Conservation (phyloP, 2,329 filamentous ascomycete genomes). For the Alternaria ventricosa region DNA sequence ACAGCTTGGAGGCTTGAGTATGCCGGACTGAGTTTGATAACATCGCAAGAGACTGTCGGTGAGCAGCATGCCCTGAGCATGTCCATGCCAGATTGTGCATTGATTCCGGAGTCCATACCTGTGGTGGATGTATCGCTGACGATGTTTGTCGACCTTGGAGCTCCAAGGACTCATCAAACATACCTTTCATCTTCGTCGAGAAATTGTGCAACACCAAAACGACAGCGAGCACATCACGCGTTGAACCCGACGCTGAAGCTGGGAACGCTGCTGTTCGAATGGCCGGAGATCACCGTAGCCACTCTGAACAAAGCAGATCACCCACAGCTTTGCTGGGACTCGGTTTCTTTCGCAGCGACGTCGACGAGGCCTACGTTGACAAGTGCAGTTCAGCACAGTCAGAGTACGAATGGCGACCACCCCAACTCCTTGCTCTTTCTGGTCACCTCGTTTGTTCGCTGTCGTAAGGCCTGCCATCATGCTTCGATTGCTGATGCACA, state of each 20-base stretch:
- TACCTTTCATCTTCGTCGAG: background rate
- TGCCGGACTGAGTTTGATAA: background rate
- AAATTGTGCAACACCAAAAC: background rate
- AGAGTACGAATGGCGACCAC: background rate
- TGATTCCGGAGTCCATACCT: background rate
- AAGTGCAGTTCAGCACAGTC: background rate
- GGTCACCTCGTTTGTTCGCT: background rate
- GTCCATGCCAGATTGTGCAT: background rate
- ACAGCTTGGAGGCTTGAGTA: background rate
- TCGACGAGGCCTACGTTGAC: background rate
- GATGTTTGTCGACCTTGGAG: background rate
- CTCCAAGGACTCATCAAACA: background rate
- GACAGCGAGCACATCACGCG: background rate
- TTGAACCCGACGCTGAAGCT: background rate
- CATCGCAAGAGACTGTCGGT: background rate
- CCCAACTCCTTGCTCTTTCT: background rate
- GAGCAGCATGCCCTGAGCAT: background rate
- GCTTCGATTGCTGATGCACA: background rate
- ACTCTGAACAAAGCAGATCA: background rate
- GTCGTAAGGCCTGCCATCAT: background rate
- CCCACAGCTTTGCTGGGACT: background rate
- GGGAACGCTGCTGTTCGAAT: background rate
- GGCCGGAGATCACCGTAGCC: constrained; percentile 1
- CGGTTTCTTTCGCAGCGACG: no score
- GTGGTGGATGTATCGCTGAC: background rate